Conservation (phyloP, 176 grass and related monocot genomes). For the Hsuehochloa calcarea region DNA sequence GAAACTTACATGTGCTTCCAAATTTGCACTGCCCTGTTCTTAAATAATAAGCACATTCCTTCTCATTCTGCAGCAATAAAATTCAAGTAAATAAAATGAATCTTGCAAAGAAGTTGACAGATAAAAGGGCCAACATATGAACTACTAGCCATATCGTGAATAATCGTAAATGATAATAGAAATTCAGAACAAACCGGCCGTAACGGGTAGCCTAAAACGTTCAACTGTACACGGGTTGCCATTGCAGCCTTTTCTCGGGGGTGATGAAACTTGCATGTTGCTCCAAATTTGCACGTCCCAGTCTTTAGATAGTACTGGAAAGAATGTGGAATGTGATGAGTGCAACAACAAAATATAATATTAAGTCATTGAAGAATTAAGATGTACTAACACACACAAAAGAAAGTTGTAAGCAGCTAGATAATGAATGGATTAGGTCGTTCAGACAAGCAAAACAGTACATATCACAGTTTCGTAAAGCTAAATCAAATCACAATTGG, state of each 20-base stretch:
- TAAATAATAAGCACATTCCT: slow-evolving; percentile 86
- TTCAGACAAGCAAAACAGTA: neutral
- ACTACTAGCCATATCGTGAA: neutral
- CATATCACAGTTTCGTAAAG: neutral
- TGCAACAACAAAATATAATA: neutral
- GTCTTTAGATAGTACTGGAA: slow-evolving; percentile 91
- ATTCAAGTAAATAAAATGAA: slow-evolving; percentile 28
- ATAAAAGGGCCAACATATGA: slow-evolving; percentile 11
- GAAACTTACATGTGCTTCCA: slow-evolving; percentile 79
- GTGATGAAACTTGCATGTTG: slow-evolving; percentile 92
- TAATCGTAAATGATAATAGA: neutral
- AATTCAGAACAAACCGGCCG: slow-evolving; percentile 58
- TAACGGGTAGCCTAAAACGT: slow-evolving; percentile 74
- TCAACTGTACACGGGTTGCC: slow-evolving; percentile 61
- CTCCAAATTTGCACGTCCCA: slow-evolving; percentile 90
- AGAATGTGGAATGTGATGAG: neutral
- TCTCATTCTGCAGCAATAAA: slow-evolving; percentile 72
- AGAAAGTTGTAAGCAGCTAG: neutral
- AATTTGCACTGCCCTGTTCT: slow-evolving; percentile 91
- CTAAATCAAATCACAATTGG: neutral
- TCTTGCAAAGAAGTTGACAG: slow-evolving; percentile 18
- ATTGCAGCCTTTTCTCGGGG: slow-evolving; percentile 87
- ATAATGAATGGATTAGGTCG: neutral
- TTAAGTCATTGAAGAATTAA: neutral
- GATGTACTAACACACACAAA: neutral